Evolutionary conservation across 1,284 basidiomycete species (phyloP).

Genomic region (Ustilago crameri): DNA sequence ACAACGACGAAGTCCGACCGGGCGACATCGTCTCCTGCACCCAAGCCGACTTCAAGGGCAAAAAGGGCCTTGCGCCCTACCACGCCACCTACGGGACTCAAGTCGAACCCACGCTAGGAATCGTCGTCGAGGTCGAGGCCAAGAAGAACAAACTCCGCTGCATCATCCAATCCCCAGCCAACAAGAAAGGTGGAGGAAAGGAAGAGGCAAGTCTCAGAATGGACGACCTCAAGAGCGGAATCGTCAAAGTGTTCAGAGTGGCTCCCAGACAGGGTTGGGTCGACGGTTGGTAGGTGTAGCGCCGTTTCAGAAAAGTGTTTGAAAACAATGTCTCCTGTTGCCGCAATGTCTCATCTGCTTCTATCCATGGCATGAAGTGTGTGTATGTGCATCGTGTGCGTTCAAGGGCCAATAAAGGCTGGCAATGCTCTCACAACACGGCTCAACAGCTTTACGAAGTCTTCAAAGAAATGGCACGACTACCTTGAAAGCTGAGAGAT

Average conservation of each 20-base stretch:
- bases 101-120: constrained; percentile 76
- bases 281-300: constrained; percentile 18
- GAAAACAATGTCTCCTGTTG: too few species aligned
- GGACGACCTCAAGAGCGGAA: constrained; percentile 87
- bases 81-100: constrained; percentile 74
- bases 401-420: too few species aligned
- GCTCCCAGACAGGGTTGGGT: constrained; percentile 46
- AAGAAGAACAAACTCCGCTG: constrained; percentile 56
- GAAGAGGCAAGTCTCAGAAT: constrained; percentile 84
- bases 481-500: too few species aligned
- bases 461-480: too few species aligned
- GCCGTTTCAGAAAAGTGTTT: background rate
- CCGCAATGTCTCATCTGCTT: too few species aligned
- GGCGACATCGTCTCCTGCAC: constrained; percentile 82
- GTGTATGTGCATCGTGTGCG: too few species aligned
- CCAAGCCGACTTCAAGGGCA: constrained; percentile 86
- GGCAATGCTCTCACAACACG: too few species aligned
- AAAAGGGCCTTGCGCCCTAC: constrained; percentile 81
- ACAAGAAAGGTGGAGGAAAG: constrained; percentile 71
- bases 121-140: constrained; percentile 78
- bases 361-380: too few species aligned
- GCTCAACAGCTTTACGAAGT: too few species aligned
- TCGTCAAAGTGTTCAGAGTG: constrained; percentile 71
- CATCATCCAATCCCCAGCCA: constrained; percentile 74
- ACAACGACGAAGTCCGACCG: constrained; percentile 81